phyloP scores from a whole-genome alignment of 345 rosid species.

The Moricandia moricandioides region DNA sequence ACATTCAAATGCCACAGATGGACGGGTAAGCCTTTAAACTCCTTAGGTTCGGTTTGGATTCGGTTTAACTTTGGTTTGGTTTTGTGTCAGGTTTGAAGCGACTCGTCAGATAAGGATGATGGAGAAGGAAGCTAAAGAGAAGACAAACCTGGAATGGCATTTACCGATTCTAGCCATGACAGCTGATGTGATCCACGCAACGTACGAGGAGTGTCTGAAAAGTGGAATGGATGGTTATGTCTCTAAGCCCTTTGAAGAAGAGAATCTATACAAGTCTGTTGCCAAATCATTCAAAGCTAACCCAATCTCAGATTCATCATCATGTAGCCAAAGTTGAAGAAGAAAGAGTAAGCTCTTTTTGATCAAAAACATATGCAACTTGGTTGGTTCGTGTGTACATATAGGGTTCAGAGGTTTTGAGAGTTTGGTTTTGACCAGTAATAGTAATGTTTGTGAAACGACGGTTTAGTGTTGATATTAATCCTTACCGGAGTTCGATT shows the following conservation, averaged over 20 bases:
- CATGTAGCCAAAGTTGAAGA: not conserved
- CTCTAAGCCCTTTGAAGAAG: slow-evolving; percentile 94
- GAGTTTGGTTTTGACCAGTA: not conserved
- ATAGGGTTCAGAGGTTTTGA: not conserved
- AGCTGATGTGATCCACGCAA: slow-evolving; percentile 93
- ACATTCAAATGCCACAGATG: slow-evolving; percentile 99
- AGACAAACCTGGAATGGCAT: slow-evolving; percentile 54
- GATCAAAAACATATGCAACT: not conserved
- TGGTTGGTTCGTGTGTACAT: not conserved
- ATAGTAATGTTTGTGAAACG: not conserved
- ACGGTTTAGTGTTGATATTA: not conserved
- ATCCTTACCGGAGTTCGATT: not conserved
- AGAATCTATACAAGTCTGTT: slow-evolving; percentile 81
- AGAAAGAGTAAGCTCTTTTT: not conserved
- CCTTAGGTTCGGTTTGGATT: not conserved
- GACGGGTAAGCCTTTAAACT: slow-evolving; percentile 68
- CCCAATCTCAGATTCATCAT: slow-evolving; percentile 39
- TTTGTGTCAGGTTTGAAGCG: slow-evolving; percentile 72
- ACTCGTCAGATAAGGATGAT: slow-evolving; percentile 71
- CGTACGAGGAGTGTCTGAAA: slow-evolving; percentile 76
- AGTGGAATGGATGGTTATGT: slow-evolving; percentile 98
- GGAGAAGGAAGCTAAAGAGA: slow-evolving; percentile 69
- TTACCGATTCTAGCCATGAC: slow-evolving; percentile 95
- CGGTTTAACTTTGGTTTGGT: not conserved
- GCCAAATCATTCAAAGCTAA: slow-evolving; percentile 73